Conservation (phyloP, 192 early-diverging fungal genomes). For the Linderina pennispora region DNA sequence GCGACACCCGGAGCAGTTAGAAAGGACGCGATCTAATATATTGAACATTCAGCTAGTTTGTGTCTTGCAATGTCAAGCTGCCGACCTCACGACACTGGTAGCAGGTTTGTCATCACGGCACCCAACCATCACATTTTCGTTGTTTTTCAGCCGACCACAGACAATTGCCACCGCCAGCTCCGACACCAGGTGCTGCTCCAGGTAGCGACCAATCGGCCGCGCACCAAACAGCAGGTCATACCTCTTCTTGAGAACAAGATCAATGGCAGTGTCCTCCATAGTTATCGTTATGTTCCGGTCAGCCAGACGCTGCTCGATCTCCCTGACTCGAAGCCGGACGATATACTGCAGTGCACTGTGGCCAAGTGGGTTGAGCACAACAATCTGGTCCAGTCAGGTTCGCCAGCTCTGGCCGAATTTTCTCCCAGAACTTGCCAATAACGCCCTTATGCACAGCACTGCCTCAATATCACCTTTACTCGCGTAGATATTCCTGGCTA, state of each 20-base stretch:
- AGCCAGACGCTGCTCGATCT: slow-evolving; percentile 61
- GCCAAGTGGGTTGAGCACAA: slow-evolving; percentile 73
- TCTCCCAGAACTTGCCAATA: slow-evolving; percentile 71
- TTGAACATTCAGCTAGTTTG: too few species aligned
- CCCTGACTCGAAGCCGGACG: slow-evolving; percentile 61
- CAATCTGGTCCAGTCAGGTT: slow-evolving; percentile 95
- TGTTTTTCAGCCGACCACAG: slow-evolving; percentile 55
- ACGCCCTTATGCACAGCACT: slow-evolving; percentile 54
- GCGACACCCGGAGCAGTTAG: too few species aligned
- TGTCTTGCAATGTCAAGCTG: too few species aligned
- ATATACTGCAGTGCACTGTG: slow-evolving; percentile 60
- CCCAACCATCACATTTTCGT: too few species aligned
- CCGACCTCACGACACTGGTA: too few species aligned
- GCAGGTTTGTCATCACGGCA: too few species aligned
- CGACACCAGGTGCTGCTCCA: slow-evolving; percentile 87
- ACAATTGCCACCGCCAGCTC: slow-evolving; percentile 68
- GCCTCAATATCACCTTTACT: slow-evolving; percentile 14
- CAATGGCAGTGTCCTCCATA: slow-evolving; percentile 63
- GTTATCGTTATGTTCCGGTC: slow-evolving; percentile 70
- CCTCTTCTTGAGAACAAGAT: slow-evolving; percentile 70
- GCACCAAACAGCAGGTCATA: slow-evolving; percentile 97
- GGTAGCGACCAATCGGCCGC: slow-evolving; percentile 81
- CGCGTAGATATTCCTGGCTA: slow-evolving; percentile 36
- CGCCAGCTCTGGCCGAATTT: slow-evolving; percentile 90
- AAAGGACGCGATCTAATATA: too few species aligned